Percentiles rank a stretch among this genome's conserved stretches.
phyloP scores from a whole-genome alignment of 2,329 filamentous ascomycete species.

The Xylariaceae sp. region DNA sequence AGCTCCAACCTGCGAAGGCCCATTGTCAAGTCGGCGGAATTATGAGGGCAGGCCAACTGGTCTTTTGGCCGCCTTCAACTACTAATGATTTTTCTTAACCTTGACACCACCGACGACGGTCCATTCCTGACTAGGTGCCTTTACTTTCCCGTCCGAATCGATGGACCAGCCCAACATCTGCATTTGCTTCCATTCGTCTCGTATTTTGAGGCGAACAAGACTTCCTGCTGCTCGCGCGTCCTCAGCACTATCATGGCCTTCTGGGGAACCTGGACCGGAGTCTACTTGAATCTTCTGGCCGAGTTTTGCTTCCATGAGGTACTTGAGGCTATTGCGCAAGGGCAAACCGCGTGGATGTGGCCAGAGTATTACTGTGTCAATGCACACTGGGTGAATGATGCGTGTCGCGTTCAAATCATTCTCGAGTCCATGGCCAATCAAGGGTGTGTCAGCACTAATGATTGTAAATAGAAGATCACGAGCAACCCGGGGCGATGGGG shows the following conservation, averaged over 20 bases:
- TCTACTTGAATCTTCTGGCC: conserved; percentile 74
- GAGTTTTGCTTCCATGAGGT: conserved; percentile 64
- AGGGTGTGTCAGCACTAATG: conserved; percentile 68
- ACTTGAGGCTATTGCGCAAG: conserved; percentile 69
- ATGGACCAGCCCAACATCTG: conserved; percentile 63
- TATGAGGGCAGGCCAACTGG: background rate
- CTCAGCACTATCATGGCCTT: conserved; percentile 87
- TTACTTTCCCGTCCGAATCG: conserved; percentile 41
- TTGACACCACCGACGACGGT: conserved; percentile 22
- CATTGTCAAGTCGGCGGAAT: background rate
- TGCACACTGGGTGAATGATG: conserved; percentile 75
- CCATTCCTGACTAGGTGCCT: conserved; percentile 34
- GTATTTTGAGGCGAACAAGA: conserved; percentile 67
- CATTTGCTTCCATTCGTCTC: conserved; percentile 64
- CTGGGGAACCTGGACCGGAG: conserved; percentile 36
- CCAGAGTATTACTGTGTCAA: conserved; percentile 82
- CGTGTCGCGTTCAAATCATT: conserved; percentile 87
- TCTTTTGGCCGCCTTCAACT: background rate
- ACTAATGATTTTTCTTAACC: conserved; percentile 13
- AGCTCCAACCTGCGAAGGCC: background rate
- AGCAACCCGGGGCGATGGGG: conserved; percentile 68
- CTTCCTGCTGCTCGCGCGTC: conserved; percentile 88
- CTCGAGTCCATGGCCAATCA: conserved; percentile 91
- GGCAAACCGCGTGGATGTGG: conserved; percentile 75
- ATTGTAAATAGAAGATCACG: conserved; percentile 71